These are phyloP conservation scores for Cucurbita moschata DNA, from an alignment of 306 rosid genomes.

Conservation along the genomic window DNA sequence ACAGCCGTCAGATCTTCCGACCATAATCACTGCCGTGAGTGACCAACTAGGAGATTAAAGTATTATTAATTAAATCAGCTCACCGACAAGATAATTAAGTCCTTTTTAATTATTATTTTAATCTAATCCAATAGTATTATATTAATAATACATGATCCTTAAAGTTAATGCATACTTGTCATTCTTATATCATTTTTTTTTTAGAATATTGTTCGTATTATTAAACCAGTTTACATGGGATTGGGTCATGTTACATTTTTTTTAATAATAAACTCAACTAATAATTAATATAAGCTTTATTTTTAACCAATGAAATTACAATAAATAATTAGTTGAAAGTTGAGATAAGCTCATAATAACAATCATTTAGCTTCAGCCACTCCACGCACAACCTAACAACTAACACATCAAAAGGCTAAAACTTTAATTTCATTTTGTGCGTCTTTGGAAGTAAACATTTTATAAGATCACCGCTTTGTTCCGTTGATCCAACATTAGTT, in stretches of 20 bases:
- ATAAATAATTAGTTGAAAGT: neutral
- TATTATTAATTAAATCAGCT: neutral
- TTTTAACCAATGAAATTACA: neutral
- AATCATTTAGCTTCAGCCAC: neutral
- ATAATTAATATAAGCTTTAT: neutral
- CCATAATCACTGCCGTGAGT: neutral
- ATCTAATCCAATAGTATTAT: neutral
- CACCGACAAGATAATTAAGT: conserved; percentile 5
- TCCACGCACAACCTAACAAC: neutral
- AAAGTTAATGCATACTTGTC: conserved; percentile 3
- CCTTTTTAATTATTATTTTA: neutral
- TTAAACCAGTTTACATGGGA: neutral
- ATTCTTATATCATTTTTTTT: neutral
- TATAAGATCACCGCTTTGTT: too few relatives aligned
- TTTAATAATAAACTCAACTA: neutral
- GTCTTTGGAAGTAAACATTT: neutral
- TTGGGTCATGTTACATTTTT: neutral
- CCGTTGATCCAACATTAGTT: too few relatives aligned
- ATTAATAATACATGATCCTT: neutral
- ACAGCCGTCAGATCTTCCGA: neutral
- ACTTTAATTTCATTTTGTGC: neutral
- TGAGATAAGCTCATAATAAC: neutral
- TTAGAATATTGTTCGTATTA: too few relatives aligned
- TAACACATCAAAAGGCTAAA: neutral
- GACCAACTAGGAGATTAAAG: neutral